Conservation (phyloP, 345 rosid genomes). For the Populus deltoides region DNA sequence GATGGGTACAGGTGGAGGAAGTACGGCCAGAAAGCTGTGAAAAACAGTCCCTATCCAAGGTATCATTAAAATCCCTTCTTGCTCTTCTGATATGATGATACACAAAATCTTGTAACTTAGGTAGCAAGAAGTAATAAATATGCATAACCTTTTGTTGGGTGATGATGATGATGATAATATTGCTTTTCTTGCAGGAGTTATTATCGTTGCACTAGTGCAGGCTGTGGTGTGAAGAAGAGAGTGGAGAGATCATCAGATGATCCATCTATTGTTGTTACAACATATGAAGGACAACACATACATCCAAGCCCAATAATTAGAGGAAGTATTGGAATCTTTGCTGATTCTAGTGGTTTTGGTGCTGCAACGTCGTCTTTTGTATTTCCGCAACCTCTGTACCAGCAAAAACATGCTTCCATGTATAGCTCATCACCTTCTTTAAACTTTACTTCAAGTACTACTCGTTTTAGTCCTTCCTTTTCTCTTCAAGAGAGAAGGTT, state of each 20-base stretch:
- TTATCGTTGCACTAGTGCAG: constrained; percentile 91
- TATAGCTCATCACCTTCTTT: constrained; percentile 37
- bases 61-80: constrained; percentile 28
- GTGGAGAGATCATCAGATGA: constrained; percentile 94
- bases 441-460: constrained; percentile 20
- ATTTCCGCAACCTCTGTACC: constrained; percentile 45
- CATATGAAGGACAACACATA: constrained; percentile 91
- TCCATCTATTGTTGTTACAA: constrained; percentile 74
- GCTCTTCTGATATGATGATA: not conserved
- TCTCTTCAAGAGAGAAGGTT: constrained; percentile 36
- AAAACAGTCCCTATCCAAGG: constrained; percentile 97
- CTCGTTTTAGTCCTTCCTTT: constrained; percentile 24
- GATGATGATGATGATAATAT: not conserved
- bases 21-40: constrained; percentile 98
- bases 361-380: constrained; percentile 39
- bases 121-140: constrained; percentile 11
- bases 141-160: not conserved
- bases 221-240: constrained; percentile 96
- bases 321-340: constrained; percentile 48
- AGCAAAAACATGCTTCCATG: constrained; percentile 34
- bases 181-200: constrained; percentile 62
- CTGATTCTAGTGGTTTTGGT: constrained; percentile 23
- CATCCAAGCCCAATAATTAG: constrained; percentile 76
- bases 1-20: constrained; percentile 98
- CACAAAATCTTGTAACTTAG: constrained; percentile 4